Evolutionary conservation across 140 eudicot genomes (phyloP).

Genomic region (Ambrosia hybrid): DNA sequence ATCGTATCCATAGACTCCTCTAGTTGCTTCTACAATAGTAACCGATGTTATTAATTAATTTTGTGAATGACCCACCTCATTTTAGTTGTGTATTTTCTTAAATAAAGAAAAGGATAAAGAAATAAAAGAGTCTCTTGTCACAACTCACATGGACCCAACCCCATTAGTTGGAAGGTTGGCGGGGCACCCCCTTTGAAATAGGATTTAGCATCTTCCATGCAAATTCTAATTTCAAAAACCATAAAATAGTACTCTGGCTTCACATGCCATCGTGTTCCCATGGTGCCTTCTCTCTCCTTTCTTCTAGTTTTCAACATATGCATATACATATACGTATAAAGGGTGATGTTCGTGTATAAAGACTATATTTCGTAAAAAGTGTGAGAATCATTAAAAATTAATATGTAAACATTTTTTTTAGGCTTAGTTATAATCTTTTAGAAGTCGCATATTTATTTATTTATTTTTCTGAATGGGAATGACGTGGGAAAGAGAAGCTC

Average conservation of each 20-base stretch:
- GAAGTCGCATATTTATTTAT: no score
- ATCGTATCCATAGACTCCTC: not conserved
- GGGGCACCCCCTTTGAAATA: slow-evolving; percentile 41
- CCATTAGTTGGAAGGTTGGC: slow-evolving; percentile 52
- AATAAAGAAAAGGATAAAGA: not conserved
- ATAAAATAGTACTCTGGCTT: slow-evolving; percentile 39
- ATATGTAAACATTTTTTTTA: no score
- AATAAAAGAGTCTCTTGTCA: slow-evolving; percentile 33
- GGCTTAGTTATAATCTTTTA: no score
- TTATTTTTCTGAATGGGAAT: no score
- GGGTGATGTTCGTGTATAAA: no score
- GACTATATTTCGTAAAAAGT: no score
- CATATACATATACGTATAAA: not conserved
- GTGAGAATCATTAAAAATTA: no score
- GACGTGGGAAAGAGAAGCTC: no score
- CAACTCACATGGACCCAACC: slow-evolving; percentile 52
- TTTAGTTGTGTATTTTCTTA: slow-evolving; percentile 27
- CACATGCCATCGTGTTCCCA: slow-evolving; percentile 61
- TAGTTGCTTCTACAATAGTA: not conserved
- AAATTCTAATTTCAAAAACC: slow-evolving; percentile 29
- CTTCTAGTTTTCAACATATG: slow-evolving; percentile 13
- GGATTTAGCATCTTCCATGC: slow-evolving; percentile 43
- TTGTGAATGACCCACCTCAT: slow-evolving; percentile 31
- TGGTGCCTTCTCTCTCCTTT: slow-evolving; percentile 39
- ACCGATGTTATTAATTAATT: not conserved